These are phyloP conservation scores for Eimeria acervulina DNA, from an alignment of 169 alveolate species.

Conservation along the genomic window DNA sequence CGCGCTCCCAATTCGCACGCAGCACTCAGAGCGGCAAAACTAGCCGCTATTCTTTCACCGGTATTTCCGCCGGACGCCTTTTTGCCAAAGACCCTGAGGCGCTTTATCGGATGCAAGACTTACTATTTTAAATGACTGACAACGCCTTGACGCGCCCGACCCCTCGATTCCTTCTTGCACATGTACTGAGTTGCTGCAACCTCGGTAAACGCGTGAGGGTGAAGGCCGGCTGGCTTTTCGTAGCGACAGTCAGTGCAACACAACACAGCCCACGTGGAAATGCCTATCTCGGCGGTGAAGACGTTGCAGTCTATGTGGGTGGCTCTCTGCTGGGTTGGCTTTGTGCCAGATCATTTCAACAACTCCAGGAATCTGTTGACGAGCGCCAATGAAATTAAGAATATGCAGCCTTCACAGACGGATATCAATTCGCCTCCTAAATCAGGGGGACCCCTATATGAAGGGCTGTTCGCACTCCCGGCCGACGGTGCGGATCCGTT, in stretches of 20 bases:
- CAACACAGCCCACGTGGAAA: neutral
- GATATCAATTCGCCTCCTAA: neutral
- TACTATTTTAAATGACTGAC: neutral
- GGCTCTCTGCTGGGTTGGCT: slow-evolving; percentile 53
- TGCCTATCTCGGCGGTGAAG: neutral
- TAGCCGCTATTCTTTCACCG: neutral
- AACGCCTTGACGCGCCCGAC: neutral
- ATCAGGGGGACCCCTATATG: neutral
- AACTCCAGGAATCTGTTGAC: neutral
- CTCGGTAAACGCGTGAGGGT: neutral
- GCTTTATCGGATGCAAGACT: slow-evolving; percentile 11
- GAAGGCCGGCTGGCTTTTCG: neutral
- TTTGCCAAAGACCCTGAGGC: neutral
- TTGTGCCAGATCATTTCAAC: neutral
- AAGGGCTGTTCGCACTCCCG: slow-evolving; percentile 13
- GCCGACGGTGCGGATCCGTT: slow-evolving; percentile 63
- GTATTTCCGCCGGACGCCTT: neutral
- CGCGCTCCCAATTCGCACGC: slow-evolving; percentile 5
- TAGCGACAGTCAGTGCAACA: neutral
- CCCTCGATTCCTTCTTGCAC: neutral
- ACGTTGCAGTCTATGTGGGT: neutral
- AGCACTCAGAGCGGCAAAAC: neutral
- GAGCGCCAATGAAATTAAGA: neutral
- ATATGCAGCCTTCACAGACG: neutral
- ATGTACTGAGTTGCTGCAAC: neutral